Percentiles rank a stretch among this genome's conserved stretches.
These are phyloP conservation scores for Orbilia javanica DNA, from an alignment of 2,329 filamentous ascomycete species.

Conservation along the genomic window DNA sequence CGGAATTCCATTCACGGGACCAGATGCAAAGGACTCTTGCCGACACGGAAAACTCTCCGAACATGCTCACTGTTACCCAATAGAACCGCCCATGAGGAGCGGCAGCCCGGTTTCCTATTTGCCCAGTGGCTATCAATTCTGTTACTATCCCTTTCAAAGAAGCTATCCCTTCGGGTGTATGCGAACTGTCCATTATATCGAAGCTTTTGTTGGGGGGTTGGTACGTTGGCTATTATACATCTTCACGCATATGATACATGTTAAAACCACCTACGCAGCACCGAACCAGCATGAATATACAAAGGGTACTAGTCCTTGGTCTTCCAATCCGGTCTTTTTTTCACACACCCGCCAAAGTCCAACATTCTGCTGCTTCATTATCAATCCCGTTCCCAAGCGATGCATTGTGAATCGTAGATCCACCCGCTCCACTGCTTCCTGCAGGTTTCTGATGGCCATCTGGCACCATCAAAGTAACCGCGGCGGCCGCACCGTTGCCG, in stretches of 20 bases:
- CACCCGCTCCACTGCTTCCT: slow-evolving; percentile 21
- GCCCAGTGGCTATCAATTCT: neutral
- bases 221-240: slow-evolving; percentile 4
- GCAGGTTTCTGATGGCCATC: slow-evolving; percentile 15
- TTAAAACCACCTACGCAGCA: neutral
- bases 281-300: neutral
- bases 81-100: slow-evolving; percentile 33
- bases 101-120: slow-evolving; percentile 10
- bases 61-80: slow-evolving; percentile 19
- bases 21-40: slow-evolving; percentile 35
- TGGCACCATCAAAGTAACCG: slow-evolving; percentile 36
- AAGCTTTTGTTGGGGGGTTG: neutral
- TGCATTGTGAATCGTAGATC: slow-evolving; percentile 35
- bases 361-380: slow-evolving; percentile 59
- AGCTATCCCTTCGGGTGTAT: slow-evolving; percentile 13
- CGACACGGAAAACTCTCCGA: slow-evolving; percentile 37
- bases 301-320: neutral
- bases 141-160: neutral
- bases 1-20: slow-evolving; percentile 12
- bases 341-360: slow-evolving; percentile 60
- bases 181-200: slow-evolving; percentile 6
- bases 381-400: slow-evolving; percentile 44
- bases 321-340: neutral
- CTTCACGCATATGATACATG: slow-evolving; percentile 12
- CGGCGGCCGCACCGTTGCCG: neutral